phyloP scores from a whole-genome alignment of 495 filamentous ascomycete species.

The Bacidia rubella region DNA sequence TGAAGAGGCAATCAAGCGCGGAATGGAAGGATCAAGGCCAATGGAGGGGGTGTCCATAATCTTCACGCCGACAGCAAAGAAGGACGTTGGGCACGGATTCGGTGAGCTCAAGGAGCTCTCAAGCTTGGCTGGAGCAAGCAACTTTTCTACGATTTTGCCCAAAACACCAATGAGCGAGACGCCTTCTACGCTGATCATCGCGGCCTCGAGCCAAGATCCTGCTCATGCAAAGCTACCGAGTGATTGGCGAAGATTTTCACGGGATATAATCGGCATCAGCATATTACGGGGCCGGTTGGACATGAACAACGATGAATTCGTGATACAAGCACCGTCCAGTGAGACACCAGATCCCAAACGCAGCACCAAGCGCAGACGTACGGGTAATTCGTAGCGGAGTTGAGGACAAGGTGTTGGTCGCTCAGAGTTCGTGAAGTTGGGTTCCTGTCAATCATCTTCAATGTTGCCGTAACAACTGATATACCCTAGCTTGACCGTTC shows the following conservation, averaged over 20 bases:
- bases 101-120: constrained; percentile 25
- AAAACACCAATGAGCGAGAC: constrained; percentile 4
- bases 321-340: neutral
- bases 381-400: too few relatives aligned
- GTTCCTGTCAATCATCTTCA: too few relatives aligned
- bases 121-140: constrained; percentile 18
- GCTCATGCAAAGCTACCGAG: neutral
- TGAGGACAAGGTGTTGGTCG: too few relatives aligned
- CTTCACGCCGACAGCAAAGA: constrained; percentile 24
- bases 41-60: constrained; percentile 20
- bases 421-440: too few relatives aligned
- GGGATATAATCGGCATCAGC: constrained; percentile 16
- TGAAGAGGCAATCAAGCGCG: constrained; percentile 15
- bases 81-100: constrained; percentile 19
- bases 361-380: too few relatives aligned
- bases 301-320: constrained; percentile 12
- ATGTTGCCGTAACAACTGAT: too few relatives aligned
- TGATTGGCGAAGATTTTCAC: constrained; percentile 7
- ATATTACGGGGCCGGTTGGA: constrained; percentile 16
- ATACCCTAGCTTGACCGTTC: too few relatives aligned
- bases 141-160: constrained; percentile 5
- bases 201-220: constrained; percentile 1
- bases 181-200: constrained; percentile 6
- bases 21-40: constrained; percentile 13
- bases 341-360: neutral